These are phyloP conservation scores for Colletotrichum sp. DNA, from an alignment of 2,329 filamentous ascomycete species.

Conservation along the genomic window DNA sequence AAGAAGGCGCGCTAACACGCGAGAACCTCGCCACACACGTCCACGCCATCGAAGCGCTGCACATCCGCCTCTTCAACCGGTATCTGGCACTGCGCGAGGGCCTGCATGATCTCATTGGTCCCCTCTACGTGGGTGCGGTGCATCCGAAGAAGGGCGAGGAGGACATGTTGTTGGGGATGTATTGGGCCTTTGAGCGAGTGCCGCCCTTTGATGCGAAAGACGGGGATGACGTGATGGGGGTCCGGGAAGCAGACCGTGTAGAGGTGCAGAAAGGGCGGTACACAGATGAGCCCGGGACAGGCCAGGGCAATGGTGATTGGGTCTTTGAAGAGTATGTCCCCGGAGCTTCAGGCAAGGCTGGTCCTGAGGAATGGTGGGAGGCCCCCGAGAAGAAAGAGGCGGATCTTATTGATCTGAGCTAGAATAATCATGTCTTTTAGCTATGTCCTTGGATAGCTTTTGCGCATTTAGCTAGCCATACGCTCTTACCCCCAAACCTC, in stretches of 20 bases:
- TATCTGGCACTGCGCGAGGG: not conserved
- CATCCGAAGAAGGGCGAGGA: not conserved
- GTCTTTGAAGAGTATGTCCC: not conserved
- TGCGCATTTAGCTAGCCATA: not conserved
- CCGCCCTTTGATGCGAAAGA: not conserved
- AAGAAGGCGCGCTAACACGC: not conserved
- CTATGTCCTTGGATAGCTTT: no score
- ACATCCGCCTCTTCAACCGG: not conserved
- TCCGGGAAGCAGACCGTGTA: rapidly evolving
- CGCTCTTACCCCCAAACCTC: not conserved
- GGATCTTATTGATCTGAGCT: not conserved
- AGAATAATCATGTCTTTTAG: not conserved
- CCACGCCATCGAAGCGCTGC: not conserved
- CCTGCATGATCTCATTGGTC: not conserved
- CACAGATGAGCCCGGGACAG: rapidly evolving
- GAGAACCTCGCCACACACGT: not conserved
- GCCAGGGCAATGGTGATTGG: not conserved
- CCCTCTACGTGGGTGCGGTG: not conserved
- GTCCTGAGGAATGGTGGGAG: not conserved
- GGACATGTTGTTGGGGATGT: not conserved
- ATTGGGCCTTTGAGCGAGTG: not conserved
- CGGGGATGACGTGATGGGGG: not conserved
- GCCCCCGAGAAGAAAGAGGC: rapidly evolving
- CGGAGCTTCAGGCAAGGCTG: not conserved
- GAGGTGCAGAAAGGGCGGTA: not conserved